A percentile compares a stretch with the other conserved stretches of the same genome.
These are phyloP conservation scores for Trichomonas vaginalis DNA, from an alignment of 208 protist species.

Conservation along the genomic window DNA sequence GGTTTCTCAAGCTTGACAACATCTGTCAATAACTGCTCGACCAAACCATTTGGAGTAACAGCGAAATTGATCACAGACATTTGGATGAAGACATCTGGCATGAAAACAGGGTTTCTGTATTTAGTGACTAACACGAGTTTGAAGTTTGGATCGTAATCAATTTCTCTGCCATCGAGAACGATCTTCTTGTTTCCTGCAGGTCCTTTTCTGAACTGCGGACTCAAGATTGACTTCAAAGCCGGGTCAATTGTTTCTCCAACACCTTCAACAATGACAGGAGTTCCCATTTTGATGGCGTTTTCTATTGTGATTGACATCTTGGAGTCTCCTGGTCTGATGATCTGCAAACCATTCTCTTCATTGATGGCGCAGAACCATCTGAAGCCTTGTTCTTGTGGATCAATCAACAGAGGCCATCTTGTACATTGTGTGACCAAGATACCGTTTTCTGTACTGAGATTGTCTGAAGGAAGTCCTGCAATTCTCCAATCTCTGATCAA, in stretches of 20 bases:
- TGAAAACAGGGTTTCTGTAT: slow-evolving; percentile 51
- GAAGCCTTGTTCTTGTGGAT: slow-evolving; percentile 42
- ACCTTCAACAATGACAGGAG: slow-evolving; percentile 69
- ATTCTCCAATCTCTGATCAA: slow-evolving; percentile 81
- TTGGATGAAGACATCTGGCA: slow-evolving; percentile 56
- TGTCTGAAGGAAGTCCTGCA: slow-evolving; percentile 72
- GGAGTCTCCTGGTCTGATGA: slow-evolving; percentile 37
- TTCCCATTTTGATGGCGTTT: slow-evolving; percentile 68
- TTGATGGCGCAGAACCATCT: slow-evolving; percentile 36
- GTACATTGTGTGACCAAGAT: slow-evolving; percentile 39
- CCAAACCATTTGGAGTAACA: slow-evolving; percentile 48
- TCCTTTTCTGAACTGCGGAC: slow-evolving; percentile 14
- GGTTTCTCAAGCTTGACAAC: slow-evolving; percentile 43
- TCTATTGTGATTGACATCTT: slow-evolving; percentile 70
- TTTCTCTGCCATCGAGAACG: slow-evolving; percentile 47
- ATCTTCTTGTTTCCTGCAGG: slow-evolving; percentile 38
- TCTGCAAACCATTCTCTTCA: slow-evolving; percentile 1
- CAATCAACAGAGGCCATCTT: slow-evolving; percentile 42
- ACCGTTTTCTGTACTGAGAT: slow-evolving; percentile 79
- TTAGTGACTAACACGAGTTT: slow-evolving; percentile 57
- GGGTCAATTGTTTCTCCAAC: slow-evolving; percentile 74
- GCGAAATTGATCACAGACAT: slow-evolving; percentile 58
- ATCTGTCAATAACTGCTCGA: slow-evolving; percentile 51
- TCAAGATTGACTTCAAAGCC: slow-evolving; percentile 61
- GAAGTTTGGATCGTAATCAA: slow-evolving; percentile 55